Base-by-base conservation (phyloP, 2,329 filamentous ascomycete species). In the Botrytis fragariae region DNA sequence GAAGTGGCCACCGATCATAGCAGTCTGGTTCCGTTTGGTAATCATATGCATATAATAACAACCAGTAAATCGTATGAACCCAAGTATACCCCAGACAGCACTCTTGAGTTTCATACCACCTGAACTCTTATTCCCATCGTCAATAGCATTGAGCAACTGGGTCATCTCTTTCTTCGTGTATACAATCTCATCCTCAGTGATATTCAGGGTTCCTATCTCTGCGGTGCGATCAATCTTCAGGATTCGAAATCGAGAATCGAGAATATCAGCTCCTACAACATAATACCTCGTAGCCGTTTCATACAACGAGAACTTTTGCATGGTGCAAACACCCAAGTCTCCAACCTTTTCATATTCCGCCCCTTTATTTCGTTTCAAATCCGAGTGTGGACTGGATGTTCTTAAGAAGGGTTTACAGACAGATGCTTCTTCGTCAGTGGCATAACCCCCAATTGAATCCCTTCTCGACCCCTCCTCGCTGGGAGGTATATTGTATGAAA, bases 241-340 rank as follows among this genome's bases (percentile, higher is more conserved):
- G 73, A 99, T 94, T 69, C 95, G 91, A 82, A 96, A 98, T 39
- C 92, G 90, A 79, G 89, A 92, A 82, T 98, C 96, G 77, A 94
- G 91, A 72, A 97, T 90, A 81, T 99, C 96, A 69, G 93, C 92
- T 22, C 96, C 96, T 29, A 98, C 94, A 76, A 99, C 92, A 82
- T 98, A 99, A 82, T 96, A 99, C 70, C 94, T 89, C 72, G 91
- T 94, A 20, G 93, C 93, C 4, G 96, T 99, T 84, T 99, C 96
- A 83, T 99, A 98, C 35, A 99, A 85, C n/a, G 93, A 96, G 83
- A 97, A 98, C 80, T 96, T 97, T 85, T 98, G 94, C 94, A 99
- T 97, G 72, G 85, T 86, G 73, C 84, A 85, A 62, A 87, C 83
- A 2, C 85, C 84, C 71, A 86, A 83, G 73, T 85, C 84, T 20